Conservation (phyloP, 108 stramenopile genomes). For the Cyclotella baltica region DNA sequence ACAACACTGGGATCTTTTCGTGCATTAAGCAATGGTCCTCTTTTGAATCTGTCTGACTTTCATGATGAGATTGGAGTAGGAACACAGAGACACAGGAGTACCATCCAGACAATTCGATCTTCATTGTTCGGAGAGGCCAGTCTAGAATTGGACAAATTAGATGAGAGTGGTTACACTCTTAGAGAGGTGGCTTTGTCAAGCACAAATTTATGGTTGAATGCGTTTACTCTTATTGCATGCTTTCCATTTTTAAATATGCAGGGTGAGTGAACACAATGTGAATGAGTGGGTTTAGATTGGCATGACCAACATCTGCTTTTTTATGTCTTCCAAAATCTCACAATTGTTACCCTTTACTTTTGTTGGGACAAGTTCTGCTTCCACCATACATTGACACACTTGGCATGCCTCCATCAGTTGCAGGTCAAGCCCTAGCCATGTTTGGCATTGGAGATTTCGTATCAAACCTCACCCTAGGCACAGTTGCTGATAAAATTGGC, state of each 20-base stretch:
- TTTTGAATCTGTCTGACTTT: background rate
- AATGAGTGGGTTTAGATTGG: background rate
- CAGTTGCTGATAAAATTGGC: conserved; percentile 7
- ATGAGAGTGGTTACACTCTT: background rate
- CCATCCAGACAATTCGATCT: background rate
- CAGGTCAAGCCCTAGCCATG: conserved; percentile 5
- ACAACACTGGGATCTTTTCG: background rate
- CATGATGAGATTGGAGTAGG: too few relatives aligned
- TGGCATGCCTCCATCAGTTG: conserved; percentile 8
- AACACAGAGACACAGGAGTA: background rate
- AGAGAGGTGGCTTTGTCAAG: conserved; percentile 9
- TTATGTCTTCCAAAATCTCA: too few relatives aligned
- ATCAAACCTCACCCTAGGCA: conserved; percentile 10
- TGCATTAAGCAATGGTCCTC: background rate
- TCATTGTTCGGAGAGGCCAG: background rate
- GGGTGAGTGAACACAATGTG: background rate
- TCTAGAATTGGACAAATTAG: background rate
- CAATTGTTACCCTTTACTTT: background rate
- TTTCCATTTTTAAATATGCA: conserved; percentile 15
- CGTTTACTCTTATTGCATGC: conserved; percentile 19
- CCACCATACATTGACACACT: conserved; percentile 4
- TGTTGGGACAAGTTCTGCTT: conserved; percentile 3
- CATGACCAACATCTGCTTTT: too few relatives aligned
- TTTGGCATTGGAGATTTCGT: conserved; percentile 3
- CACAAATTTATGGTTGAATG: conserved; percentile 7